Conservation (phyloP, 2,329 filamentous ascomycete genomes). For the Hypoxylon sp. region DNA sequence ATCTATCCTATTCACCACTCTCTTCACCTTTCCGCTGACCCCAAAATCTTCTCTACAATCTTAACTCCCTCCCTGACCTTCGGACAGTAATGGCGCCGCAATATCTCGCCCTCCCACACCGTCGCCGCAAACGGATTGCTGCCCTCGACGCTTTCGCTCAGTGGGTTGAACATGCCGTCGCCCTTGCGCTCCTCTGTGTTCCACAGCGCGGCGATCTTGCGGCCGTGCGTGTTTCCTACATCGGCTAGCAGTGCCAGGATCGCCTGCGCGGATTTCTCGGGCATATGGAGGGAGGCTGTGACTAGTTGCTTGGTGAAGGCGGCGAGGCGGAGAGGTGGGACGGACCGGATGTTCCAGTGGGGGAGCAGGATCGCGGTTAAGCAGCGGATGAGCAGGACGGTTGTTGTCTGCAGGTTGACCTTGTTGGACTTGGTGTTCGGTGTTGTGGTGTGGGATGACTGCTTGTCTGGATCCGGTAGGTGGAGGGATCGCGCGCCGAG, state of each 20-base stretch:
- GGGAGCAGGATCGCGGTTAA: constrained; percentile 87
- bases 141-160: constrained; percentile 81
- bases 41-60: constrained; percentile 77
- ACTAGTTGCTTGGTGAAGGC: constrained; percentile 94
- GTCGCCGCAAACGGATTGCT: constrained; percentile 93
- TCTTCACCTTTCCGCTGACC: constrained; percentile 58
- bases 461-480: constrained; percentile 74
- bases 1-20: background rate
- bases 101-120: constrained; percentile 92
- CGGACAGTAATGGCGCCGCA: constrained; percentile 88
- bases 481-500: constrained; percentile 80
- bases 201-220: constrained; percentile 89
- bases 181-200: constrained; percentile 94
- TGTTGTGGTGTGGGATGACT: constrained; percentile 59
- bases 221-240: constrained; percentile 84
- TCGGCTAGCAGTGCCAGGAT: constrained; percentile 83
- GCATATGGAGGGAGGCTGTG: constrained; percentile 84
- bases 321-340: constrained; percentile 87
- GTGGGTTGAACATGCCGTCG: constrained; percentile 86
- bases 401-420: constrained; percentile 95
- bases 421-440: constrained; percentile 70
- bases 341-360: constrained; percentile 77
- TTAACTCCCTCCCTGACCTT: constrained; percentile 83
- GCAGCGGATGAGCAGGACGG: constrained; percentile 90
- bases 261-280: constrained; percentile 89